Conservation (phyloP, 179 eudicot species). For the Beta macrorhiza region DNA sequence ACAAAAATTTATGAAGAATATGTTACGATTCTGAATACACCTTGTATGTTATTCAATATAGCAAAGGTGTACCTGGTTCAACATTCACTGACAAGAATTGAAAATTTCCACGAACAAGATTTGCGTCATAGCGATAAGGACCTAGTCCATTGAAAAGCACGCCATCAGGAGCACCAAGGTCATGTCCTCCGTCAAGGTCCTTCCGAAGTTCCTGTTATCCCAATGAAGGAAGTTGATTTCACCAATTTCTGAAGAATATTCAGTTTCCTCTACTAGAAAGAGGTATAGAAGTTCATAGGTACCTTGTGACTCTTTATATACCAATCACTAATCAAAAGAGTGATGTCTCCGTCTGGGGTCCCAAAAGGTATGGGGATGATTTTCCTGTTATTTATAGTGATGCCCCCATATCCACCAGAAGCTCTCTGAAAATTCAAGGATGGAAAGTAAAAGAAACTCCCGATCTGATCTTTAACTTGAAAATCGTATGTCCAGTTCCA, state of each 20-base stretch:
- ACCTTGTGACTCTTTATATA: slow-evolving; percentile 87
- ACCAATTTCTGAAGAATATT: neutral
- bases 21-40: neutral
- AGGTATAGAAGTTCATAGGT: slow-evolving; percentile 18
- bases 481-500: slow-evolving; percentile 98
- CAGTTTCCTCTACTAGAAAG: neutral
- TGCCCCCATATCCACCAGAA: slow-evolving; percentile 93
- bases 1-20: neutral
- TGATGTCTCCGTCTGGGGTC: slow-evolving; percentile 90
- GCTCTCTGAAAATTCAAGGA: slow-evolving; percentile 83
- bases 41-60: neutral
- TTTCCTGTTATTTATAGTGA: slow-evolving; percentile 73
- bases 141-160: slow-evolving; percentile 83
- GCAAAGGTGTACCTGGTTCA: slow-evolving; percentile 66
- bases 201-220: slow-evolving; percentile 68
- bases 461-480: slow-evolving; percentile 96
- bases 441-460: slow-evolving; percentile 95
- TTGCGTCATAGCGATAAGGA: slow-evolving; percentile 70
- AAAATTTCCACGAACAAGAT: slow-evolving; percentile 61
- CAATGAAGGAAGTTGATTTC: slow-evolving; percentile 16
- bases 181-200: slow-evolving; percentile 53
- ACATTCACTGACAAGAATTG: slow-evolving; percentile 60
- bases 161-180: slow-evolving; percentile 87
- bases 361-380: slow-evolving; percentile 83
- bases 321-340: slow-evolving; percentile 92